phyloP scores from a whole-genome alignment of 208 protist genomes.

The Acanthamoeba castellanii region DNA sequence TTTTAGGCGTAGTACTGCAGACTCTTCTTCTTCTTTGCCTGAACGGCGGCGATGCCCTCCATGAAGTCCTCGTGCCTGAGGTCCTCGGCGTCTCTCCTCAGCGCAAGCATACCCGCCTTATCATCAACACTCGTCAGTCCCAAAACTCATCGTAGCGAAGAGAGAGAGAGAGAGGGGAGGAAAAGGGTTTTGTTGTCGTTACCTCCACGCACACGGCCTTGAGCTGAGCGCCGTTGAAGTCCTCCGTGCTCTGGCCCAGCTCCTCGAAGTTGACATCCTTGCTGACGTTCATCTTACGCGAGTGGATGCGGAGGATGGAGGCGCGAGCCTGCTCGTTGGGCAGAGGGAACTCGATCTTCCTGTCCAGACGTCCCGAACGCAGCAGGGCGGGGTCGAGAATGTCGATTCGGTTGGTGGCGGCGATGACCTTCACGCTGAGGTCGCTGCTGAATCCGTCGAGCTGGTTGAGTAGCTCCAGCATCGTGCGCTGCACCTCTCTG shows the following conservation, averaged over 20 bases:
- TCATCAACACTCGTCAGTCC: background rate
- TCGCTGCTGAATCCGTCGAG: conserved; percentile 99
- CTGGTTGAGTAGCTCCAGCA: conserved; percentile 99
- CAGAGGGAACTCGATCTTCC: conserved; percentile 99
- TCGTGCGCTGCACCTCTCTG: conserved; percentile 99
- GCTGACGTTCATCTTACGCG: conserved; percentile 98
- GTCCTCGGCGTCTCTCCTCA: conserved; percentile 92
- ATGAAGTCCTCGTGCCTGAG: conserved; percentile 99
- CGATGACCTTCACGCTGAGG: conserved; percentile 99
- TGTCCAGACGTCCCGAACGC: conserved; percentile 98
- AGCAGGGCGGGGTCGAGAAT: conserved; percentile 99
- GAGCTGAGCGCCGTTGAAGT: conserved; percentile 99
- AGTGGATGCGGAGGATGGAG: conserved; percentile 99
- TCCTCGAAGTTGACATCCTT: conserved; percentile 99
- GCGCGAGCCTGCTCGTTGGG: conserved; percentile 98
- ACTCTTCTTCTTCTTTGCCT: conserved; percentile 99
- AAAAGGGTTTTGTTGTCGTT: conserved; percentile 18
- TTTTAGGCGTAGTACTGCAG: conserved; percentile 99
- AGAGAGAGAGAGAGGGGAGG: background rate
- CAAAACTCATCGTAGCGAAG: background rate
- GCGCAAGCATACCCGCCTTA: conserved; percentile 98
- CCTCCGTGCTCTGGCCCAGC: conserved; percentile 98
- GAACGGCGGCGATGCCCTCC: conserved; percentile 96
- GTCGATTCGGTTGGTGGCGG: conserved; percentile 99
- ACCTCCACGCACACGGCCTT: conserved; percentile 99